Base-by-base conservation (phyloP, 116 monocot species). In the Papilionanthe hybrid region DNA sequence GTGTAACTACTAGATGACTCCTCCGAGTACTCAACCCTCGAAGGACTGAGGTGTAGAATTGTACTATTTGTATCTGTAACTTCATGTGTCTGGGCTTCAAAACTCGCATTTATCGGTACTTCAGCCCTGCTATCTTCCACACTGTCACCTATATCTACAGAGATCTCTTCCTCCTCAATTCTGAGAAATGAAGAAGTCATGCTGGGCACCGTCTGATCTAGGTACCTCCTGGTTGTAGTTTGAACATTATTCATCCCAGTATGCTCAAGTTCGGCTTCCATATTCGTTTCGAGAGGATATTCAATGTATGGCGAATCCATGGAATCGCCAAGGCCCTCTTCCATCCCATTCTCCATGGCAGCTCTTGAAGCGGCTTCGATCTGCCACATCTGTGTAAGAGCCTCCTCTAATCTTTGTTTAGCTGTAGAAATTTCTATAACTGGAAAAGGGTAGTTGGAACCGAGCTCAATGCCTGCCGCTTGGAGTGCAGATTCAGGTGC, bases 381-480 rank as follows among this genome's bases (percentile, higher is more conserved):
- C 30, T 94, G 94, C 94, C 94, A 94, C 94, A 97, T 94, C 55
- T 87, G 84, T 19, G 84, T 67, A 5, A 92, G 84, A 53, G 94
- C 94, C 55, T 92, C 89, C 25, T 92, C 88, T 23, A 97, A 78
- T 47, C 90, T 86, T 11, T 78, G 68, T 82, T 91, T 94, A 37
- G 97, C 97, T 19, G 83, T 83, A 55, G 86, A 85, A 74, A 97
- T 86, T 77, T 89, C 87, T 4, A 97, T 82, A 11, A 97, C 91
- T n/a, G 94, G 94, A 30, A 92, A 83, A 68, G 97, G 94, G 76
- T 97, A 97, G 79, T 97, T 97, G 78, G 94, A 97, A 11, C 97
- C 97, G 20, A 97, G 84, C 85, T 97, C 97, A 29, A 97, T 83
- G 55, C 97, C 97, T 41, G 97, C 97, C 18, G 94, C 92, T 80